Conservation (phyloP, 257 asterid genomes). For the Sherardia arvensis region DNA sequence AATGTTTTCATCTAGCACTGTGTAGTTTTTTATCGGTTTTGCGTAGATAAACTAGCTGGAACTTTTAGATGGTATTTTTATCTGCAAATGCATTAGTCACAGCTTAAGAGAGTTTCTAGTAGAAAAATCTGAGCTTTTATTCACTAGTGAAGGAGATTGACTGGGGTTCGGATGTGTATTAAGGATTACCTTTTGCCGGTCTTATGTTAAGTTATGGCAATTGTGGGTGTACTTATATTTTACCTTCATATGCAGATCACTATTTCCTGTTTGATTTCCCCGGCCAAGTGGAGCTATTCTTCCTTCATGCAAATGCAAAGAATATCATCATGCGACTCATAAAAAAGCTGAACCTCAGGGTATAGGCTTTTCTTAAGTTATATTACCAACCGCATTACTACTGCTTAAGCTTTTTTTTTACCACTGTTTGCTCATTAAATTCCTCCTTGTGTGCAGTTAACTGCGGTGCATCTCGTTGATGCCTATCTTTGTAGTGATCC, state of each 20-base stretch:
- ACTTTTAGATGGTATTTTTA: no score
- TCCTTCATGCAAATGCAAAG: constrained; percentile 81
- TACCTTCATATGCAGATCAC: constrained; percentile 55
- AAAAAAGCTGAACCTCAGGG: constrained; percentile 82
- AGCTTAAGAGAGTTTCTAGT: background rate
- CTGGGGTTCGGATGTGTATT: background rate
- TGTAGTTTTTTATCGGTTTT: background rate
- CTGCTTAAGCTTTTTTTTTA: constrained; percentile 1
- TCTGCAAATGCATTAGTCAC: background rate
- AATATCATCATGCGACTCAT: constrained; percentile 67
- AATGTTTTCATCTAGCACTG: background rate
- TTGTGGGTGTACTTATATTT: background rate
- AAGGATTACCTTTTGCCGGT: background rate
- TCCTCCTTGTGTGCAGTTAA: constrained; percentile 48
- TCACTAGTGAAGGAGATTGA: background rate
- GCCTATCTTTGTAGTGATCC: constrained; percentile 98
- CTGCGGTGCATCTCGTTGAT: constrained; percentile 91
- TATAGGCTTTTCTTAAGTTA: constrained; percentile 20
- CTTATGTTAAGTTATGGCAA: background rate
- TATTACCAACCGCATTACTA: background rate
- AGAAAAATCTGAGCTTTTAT: background rate
- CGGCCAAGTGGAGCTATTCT: constrained; percentile 97
- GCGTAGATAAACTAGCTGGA: background rate
- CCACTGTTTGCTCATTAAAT: constrained; percentile 6
- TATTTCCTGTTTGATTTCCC: constrained; percentile 95